A percentile compares a stretch with the other conserved stretches of the same genome.
Conservation (phyloP, 2,329 filamentous ascomycete species). For the Ceratocystiopsis brevicomis region DNA sequence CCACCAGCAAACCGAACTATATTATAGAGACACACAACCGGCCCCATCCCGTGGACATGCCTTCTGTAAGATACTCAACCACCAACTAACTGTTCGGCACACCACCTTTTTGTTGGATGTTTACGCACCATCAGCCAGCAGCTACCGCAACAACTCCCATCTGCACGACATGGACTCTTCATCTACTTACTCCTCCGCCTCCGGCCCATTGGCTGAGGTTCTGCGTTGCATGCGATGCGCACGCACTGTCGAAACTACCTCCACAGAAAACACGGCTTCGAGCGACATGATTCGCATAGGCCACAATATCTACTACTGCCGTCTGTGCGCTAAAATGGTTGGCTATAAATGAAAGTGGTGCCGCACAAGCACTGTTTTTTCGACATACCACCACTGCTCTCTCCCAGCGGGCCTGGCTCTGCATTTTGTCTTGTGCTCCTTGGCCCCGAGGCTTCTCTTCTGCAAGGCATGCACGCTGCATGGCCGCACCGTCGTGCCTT, state of each 20-base stretch:
- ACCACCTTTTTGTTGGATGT: conserved; percentile 21
- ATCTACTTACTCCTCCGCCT: conserved; percentile 15
- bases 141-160: conserved; percentile 11
- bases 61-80: too few species aligned
- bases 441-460: too few species aligned
- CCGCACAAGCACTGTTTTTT: too few species aligned
- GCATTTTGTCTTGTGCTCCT: too few species aligned
- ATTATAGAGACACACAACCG: too few species aligned
- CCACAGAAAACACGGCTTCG: conserved; percentile 37
- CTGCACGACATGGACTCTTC: conserved; percentile 30
- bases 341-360: conserved; percentile 35
- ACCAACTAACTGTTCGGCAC: background rate
- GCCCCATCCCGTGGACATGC: too few species aligned
- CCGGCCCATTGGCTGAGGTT: conserved; percentile 27
- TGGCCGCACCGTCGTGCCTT: too few species aligned
- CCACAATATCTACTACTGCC: conserved; percentile 48
- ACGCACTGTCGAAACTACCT: conserved; percentile 39
- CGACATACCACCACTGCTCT: too few species aligned
- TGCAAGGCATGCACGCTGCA: too few species aligned
- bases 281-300: conserved; percentile 47
- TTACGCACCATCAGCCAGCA: conserved; percentile 17
- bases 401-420: too few species aligned
- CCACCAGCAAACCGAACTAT: too few species aligned
- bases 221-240: conserved; percentile 45
- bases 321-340: conserved; percentile 42